A percentile compares a stretch with the other conserved stretches of the same genome.
These are phyloP conservation scores for Amphichorda felina DNA, from an alignment of 2,329 filamentous ascomycete genomes.

Conservation along the genomic window DNA sequence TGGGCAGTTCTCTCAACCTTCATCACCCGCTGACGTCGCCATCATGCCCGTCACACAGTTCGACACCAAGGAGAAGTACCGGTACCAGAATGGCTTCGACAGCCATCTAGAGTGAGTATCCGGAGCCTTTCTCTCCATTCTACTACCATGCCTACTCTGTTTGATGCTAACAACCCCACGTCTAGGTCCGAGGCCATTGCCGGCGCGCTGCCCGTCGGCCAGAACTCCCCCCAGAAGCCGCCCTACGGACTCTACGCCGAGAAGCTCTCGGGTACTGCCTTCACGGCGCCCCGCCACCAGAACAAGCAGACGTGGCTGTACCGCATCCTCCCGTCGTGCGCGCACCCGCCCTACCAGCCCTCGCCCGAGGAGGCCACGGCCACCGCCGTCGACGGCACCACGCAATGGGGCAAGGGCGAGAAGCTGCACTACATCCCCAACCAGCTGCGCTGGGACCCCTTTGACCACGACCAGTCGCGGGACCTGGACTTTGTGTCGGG, in stretches of 20 bases:
- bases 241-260: slow-evolving; percentile 73
- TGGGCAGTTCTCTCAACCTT: background rate
- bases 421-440: slow-evolving; percentile 44
- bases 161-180: too few relatives aligned
- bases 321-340: slow-evolving; percentile 52
- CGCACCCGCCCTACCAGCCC: slow-evolving; percentile 32
- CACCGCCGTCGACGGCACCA: slow-evolving; percentile 5
- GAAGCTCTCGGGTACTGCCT: slow-evolving; percentile 61
- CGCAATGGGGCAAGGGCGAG: slow-evolving; percentile 3
- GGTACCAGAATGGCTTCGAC: slow-evolving; percentile 69
- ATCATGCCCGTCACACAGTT: slow-evolving; percentile 40
- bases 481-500: slow-evolving; percentile 39
- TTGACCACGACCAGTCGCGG: slow-evolving; percentile 53
- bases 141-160: background rate
- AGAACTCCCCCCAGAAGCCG: slow-evolving; percentile 75
- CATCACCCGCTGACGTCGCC: background rate
- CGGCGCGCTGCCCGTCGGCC: slow-evolving; percentile 60
- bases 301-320: slow-evolving; percentile 67
- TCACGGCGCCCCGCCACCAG: slow-evolving; percentile 56
- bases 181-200: slow-evolving; percentile 63
- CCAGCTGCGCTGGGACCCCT: slow-evolving; percentile 73
- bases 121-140: background rate
- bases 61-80: slow-evolving; percentile 45
- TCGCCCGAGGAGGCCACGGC: slow-evolving; percentile 1
- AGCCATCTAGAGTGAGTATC: slow-evolving; percentile 59